phyloP scores from a whole-genome alignment of 768 basidiomycete genomes.

The Stropharia rugosoannulata region DNA sequence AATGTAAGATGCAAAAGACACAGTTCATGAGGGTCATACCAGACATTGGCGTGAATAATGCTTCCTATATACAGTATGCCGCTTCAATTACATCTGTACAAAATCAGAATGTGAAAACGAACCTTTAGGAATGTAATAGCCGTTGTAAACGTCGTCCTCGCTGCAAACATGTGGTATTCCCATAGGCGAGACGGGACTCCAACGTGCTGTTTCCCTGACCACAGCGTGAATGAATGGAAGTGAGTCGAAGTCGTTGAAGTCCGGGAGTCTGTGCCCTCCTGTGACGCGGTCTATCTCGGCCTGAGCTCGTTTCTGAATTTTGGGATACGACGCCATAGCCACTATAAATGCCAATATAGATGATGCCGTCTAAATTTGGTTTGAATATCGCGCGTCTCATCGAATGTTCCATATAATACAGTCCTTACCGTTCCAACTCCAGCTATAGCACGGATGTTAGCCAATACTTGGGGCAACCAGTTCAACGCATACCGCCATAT shows the following conservation, averaged over 20 bases:
- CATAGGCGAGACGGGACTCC: slow-evolving; percentile 19
- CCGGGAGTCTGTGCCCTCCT: slow-evolving; percentile 24
- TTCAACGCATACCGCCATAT: slow-evolving; percentile 13
- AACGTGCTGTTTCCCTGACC: slow-evolving; percentile 12
- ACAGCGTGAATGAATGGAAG: slow-evolving; percentile 22
- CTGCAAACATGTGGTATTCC: slow-evolving; percentile 20
- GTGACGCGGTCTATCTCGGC: slow-evolving; percentile 28
- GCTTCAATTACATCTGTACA: no score
- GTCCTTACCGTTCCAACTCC: slow-evolving; percentile 14
- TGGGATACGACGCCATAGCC: slow-evolving; percentile 26
- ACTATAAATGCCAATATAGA: slow-evolving; percentile 23
- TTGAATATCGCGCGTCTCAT: background rate
- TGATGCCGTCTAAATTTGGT: slow-evolving; percentile 10
- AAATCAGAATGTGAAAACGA: no score
- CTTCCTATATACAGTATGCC: no score
- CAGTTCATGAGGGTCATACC: no score
- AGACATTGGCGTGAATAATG: no score
- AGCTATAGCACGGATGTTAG: background rate
- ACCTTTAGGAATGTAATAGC: slow-evolving; percentile 24
- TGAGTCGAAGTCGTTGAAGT: slow-evolving; percentile 18
- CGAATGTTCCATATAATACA: no score
- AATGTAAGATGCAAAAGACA: no score
- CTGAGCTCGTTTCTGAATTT: slow-evolving; percentile 28
- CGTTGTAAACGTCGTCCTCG: slow-evolving; percentile 27
- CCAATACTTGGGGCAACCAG: no score